Percentiles rank a stretch among this genome's conserved stretches.
These are phyloP conservation scores for Linnemannia zychae DNA, from an alignment of 192 early-diverging fungal genomes.

Conservation along the genomic window DNA sequence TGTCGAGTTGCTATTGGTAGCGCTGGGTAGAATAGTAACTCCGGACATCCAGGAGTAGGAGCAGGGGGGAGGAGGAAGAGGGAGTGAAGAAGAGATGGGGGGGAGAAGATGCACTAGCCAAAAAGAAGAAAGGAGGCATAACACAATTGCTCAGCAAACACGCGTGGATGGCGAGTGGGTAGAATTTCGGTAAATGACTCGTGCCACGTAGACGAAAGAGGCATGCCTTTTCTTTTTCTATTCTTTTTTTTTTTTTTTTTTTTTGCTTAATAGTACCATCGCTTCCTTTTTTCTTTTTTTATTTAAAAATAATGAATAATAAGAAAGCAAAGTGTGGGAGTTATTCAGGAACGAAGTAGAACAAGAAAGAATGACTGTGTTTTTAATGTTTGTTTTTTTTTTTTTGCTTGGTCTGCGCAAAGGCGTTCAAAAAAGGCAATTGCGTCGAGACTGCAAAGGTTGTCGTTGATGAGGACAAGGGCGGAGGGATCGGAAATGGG, in stretches of 20 bases:
- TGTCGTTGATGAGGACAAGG: neutral
- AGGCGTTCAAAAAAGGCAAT: neutral
- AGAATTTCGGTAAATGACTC: neutral
- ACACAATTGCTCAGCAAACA: neutral
- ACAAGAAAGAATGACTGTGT: neutral
- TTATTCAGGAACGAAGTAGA: neutral
- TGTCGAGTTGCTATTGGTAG: neutral
- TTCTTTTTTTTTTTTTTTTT: neutral
- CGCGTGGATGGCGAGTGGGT: neutral
- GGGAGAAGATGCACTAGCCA: no score
- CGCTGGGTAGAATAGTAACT: neutral
- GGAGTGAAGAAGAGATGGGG: neutral
- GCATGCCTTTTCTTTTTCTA: no score
- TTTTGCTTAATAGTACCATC: neutral
- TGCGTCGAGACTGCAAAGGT: neutral
- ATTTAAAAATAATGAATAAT: neutral
- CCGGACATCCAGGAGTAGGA: neutral
- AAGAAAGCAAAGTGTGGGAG: neutral
- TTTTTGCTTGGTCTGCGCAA: neutral
- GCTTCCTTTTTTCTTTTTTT: neutral
- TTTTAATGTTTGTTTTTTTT: neutral
- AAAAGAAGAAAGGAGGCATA: no score
- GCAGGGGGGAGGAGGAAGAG: neutral
- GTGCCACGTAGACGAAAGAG: neutral
- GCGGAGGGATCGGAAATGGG: neutral